phyloP scores from a whole-genome alignment of 2,329 filamentous ascomycete species.

The Dactylellina parvicollis region DNA sequence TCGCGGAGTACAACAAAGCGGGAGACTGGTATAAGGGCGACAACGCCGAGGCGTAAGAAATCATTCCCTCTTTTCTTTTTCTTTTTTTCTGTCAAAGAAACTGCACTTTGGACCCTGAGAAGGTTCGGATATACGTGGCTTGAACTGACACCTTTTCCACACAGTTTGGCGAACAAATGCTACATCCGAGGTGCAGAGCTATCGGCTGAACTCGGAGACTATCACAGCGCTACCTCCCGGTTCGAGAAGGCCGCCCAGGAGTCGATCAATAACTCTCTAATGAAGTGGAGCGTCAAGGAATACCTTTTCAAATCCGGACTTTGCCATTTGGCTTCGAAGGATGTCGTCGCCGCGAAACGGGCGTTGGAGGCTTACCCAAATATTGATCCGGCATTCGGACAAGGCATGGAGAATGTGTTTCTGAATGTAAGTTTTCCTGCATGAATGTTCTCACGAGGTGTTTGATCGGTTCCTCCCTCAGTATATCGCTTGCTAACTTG shows the following conservation, averaged over 20 bases:
- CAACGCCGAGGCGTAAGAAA: conserved; percentile 79
- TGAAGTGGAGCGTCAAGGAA: conserved; percentile 94
- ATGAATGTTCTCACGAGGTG: too few relatives aligned
- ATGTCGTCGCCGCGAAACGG: conserved; percentile 79
- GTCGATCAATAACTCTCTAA: conserved; percentile 86
- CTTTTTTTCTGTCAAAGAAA: not conserved
- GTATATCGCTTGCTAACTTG: not conserved
- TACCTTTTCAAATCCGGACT: conserved; percentile 95
- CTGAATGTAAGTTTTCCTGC: conserved; percentile 67
- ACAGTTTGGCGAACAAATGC: conserved; percentile 87
- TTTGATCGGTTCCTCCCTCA: too few relatives aligned
- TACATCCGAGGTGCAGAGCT: conserved; percentile 93
- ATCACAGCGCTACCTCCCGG: conserved; percentile 80
- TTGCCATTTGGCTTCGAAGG: conserved; percentile 81
- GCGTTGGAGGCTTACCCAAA: conserved; percentile 80
- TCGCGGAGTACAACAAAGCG: conserved; percentile 84
- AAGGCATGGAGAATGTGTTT: conserved; percentile 82
- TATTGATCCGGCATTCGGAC: conserved; percentile 76
- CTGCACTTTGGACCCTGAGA: too few relatives aligned
- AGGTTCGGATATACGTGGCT: too few relatives aligned
- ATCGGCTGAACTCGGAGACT: conserved; percentile 81
- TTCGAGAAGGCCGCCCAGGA: conserved; percentile 84
- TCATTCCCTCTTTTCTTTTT: not conserved
- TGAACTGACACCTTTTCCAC: too few relatives aligned
- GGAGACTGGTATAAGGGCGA: conserved; percentile 90